Conservation (phyloP, 2,329 filamentous ascomycete genomes). For the Akanthomyces muscarius region DNA sequence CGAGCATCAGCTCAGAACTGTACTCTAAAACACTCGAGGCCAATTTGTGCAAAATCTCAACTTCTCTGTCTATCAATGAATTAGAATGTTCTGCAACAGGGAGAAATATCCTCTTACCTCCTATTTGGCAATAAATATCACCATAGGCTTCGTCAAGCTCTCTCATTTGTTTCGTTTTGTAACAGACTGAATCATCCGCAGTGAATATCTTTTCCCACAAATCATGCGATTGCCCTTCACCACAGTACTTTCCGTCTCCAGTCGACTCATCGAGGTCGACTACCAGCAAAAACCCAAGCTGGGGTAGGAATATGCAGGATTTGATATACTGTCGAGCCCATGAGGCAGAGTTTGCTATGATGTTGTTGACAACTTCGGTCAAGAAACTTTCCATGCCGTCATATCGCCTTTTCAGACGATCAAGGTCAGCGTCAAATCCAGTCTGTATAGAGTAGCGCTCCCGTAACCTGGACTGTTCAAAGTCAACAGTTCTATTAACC, state of each 20-base stretch:
- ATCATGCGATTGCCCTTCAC: constrained; percentile 50
- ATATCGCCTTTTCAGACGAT: constrained; percentile 72
- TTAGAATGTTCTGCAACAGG: constrained; percentile 21
- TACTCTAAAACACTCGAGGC: constrained; percentile 66
- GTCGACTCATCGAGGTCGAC: constrained; percentile 53
- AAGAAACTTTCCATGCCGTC: constrained; percentile 74
- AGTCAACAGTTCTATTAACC: constrained; percentile 74
- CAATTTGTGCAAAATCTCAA: constrained; percentile 79
- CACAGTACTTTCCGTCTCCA: constrained; percentile 59
- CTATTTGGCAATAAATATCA: constrained; percentile 80
- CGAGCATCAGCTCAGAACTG: constrained; percentile 59
- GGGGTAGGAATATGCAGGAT: constrained; percentile 86
- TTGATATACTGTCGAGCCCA: constrained; percentile 50
- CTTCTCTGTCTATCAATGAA: constrained; percentile 64
- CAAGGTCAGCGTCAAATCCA: constrained; percentile 70
- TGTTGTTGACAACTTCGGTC: constrained; percentile 59
- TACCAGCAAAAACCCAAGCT: constrained; percentile 83
- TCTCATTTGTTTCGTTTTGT: constrained; percentile 78
- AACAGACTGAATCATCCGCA: constrained; percentile 69
- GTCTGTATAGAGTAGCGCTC: constrained; percentile 68
- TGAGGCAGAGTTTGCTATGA: constrained; percentile 60
- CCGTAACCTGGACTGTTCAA: constrained; percentile 68
- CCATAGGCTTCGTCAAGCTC: constrained; percentile 79
- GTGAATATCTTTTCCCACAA: constrained; percentile 76
- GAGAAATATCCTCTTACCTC: constrained; percentile 49